Evolutionary conservation across 2,329 filamentous ascomycete genomes (phyloP).

Genomic region (Cordyceps tenuipes): DNA sequence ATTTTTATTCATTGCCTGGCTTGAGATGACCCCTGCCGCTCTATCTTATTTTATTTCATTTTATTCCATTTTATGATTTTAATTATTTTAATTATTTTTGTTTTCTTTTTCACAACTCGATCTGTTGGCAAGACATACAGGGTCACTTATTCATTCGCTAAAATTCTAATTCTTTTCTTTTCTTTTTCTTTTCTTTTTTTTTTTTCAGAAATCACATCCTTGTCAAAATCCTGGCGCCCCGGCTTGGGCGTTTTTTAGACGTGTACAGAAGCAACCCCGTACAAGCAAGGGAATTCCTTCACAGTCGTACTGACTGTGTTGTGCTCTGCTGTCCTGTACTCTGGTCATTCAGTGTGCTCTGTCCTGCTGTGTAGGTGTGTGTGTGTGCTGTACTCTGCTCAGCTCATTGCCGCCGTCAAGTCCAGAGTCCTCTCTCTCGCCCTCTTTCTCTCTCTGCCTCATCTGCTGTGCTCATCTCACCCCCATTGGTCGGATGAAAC

Average conservation of each 20-base stretch:
- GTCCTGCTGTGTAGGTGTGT: too few relatives aligned
- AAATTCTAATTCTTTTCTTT: too few relatives aligned
- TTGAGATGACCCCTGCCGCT: neutral
- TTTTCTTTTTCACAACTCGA: constrained; percentile 2
- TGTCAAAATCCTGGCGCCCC: neutral
- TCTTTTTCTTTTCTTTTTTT: too few relatives aligned
- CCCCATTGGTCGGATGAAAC: constrained; percentile 26
- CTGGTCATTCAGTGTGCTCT: too few relatives aligned
- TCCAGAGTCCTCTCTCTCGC: constrained; percentile 19
- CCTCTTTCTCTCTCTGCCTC: constrained; percentile 20
- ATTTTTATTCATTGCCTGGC: neutral
- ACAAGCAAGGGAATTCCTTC: neutral
- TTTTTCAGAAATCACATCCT: neutral
- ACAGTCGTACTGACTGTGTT: constrained; percentile 13
- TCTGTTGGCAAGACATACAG: constrained; percentile 8
- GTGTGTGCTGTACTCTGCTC: constrained; percentile 10
- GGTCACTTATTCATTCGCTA: neutral
- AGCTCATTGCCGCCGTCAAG: constrained; percentile 22
- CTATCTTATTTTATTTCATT: neutral
- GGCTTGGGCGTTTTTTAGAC: constrained; percentile 2
- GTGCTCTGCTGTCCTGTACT: too few relatives aligned
- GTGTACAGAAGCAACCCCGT: constrained; percentile 7
- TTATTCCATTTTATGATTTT: neutral
- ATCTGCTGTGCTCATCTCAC: constrained; percentile 23
- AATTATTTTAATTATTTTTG: neutral